These are phyloP conservation scores for Coemansia sp. DNA, from an alignment of 192 early-diverging fungal genomes.

Conservation along the genomic window DNA sequence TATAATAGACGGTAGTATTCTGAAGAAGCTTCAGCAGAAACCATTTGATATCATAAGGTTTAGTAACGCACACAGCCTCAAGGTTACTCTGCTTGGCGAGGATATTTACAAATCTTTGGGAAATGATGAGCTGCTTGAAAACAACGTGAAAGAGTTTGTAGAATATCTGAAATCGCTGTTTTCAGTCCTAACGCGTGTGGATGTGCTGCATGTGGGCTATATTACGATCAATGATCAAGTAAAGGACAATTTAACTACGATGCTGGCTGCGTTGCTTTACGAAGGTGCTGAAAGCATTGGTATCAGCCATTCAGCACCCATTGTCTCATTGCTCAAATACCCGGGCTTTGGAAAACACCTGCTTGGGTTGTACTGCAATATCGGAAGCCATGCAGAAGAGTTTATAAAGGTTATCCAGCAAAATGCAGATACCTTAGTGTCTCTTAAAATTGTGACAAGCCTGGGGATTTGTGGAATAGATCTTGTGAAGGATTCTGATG, in stretches of 20 bases:
- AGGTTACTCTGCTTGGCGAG: not conserved
- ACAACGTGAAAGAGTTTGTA: not conserved
- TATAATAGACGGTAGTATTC: not conserved
- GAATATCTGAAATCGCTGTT: not conserved
- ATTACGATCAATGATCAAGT: not conserved
- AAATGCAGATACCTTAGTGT: not conserved
- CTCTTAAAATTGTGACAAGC: not conserved
- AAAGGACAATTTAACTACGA: not conserved
- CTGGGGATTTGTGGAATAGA: not conserved
- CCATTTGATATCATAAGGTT: not conserved
- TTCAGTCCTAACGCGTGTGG: not conserved
- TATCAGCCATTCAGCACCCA: not conserved
- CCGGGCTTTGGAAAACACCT: not conserved
- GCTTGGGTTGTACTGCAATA: not conserved
- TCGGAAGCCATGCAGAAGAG: not conserved
- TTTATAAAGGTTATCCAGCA: not conserved
- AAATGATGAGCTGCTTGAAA: not conserved
- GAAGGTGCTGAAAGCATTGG: not conserved
- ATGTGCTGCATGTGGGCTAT: not conserved
- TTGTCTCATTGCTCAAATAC: not conserved
- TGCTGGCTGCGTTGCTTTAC: not conserved
- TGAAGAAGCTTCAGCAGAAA: not conserved
- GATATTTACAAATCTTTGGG: not conserved
- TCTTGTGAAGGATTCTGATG: not conserved
- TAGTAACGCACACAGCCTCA: not conserved